Conservation (phyloP, 805 yeast species). For the Starmerella bombi region DNA sequence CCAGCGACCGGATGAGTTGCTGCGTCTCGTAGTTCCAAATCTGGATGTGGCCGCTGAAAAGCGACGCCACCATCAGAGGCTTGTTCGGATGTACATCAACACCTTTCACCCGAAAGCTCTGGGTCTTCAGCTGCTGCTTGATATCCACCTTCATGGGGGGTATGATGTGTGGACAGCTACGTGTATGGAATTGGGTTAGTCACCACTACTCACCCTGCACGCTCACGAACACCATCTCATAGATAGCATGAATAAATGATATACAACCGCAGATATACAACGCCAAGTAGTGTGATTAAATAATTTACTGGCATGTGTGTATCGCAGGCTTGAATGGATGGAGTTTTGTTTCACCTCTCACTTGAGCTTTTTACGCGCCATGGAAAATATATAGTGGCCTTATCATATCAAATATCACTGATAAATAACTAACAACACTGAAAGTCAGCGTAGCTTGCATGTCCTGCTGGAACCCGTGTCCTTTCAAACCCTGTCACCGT, state of each 20-base stretch:
- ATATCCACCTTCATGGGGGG: conserved; percentile 38
- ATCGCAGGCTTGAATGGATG: not conserved
- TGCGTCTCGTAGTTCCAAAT: conserved; percentile 90
- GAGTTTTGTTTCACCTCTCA: too few species aligned
- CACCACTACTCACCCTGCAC: not conserved
- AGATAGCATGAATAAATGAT: not conserved
- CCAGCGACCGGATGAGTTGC: conserved; percentile 72
- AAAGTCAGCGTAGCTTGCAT: too few species aligned
- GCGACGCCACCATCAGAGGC: conserved; percentile 91
- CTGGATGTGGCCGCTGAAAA: conserved; percentile 79
- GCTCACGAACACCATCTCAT: not conserved
- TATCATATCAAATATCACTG: too few species aligned
- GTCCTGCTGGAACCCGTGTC: too few species aligned
- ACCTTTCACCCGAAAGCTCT: conserved; percentile 94
- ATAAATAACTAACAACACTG: too few species aligned
- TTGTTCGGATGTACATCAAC: conserved; percentile 96
- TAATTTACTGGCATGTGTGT: not conserved
- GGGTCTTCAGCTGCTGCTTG: conserved; percentile 72
- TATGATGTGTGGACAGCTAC: not conserved
- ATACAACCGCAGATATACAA: not conserved
- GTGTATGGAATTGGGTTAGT: not conserved
- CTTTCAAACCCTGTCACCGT: too few species aligned
- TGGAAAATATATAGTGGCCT: too few species aligned
- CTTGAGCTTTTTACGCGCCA: too few species aligned
- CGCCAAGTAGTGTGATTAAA: not conserved